Percentiles rank a stretch among this genome's conserved stretches.
These are phyloP conservation scores for Rhododendron molle DNA, from an alignment of 148 eudicot genomes.

Conservation along the genomic window DNA sequence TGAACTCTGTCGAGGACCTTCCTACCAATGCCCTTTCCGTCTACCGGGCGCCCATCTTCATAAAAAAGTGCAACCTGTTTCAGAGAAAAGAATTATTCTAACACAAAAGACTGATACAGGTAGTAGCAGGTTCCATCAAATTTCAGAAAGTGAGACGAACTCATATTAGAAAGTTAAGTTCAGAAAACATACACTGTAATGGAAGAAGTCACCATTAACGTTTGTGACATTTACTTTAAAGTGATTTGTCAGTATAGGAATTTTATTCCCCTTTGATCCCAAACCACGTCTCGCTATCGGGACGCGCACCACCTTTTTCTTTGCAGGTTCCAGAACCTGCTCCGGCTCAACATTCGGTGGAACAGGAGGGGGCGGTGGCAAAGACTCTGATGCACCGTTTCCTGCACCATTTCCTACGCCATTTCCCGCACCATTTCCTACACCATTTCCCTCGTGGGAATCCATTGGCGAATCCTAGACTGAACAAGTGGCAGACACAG, in stretches of 20 bases:
- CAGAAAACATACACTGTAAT: conserved; percentile 26
- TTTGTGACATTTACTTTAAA: conserved; percentile 32
- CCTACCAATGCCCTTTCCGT: conserved; percentile 46
- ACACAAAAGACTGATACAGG: not conserved
- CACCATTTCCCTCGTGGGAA: conserved; percentile 4
- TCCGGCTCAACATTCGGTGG: conserved; percentile 24
- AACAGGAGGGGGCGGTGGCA: conserved; percentile 46
- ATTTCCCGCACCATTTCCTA: conserved; percentile 23
- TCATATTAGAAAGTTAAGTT: not conserved
- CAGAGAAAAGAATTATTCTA: not conserved
- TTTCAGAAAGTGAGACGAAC: not conserved
- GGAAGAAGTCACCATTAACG: conserved; percentile 32
- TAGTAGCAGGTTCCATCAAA: not conserved
- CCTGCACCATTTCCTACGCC: conserved; percentile 27
- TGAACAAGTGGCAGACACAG: not conserved
- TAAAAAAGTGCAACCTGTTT: conserved; percentile 32
- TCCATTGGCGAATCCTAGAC: conserved; percentile 14
- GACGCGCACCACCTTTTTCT: conserved; percentile 18
- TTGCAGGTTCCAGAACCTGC: not conserved
- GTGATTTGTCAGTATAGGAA: conserved; percentile 38
- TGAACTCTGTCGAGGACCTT: conserved; percentile 29
- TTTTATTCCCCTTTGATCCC: conserved; percentile 34
- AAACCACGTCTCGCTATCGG: conserved; percentile 32
- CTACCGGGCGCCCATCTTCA: conserved; percentile 44
- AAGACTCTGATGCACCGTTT: conserved; percentile 12